Evolutionary conservation across 257 asterid species (phyloP), one percentile per base, ranked within the genome.

Genomic region (Rubia yunnanensis): DNA sequence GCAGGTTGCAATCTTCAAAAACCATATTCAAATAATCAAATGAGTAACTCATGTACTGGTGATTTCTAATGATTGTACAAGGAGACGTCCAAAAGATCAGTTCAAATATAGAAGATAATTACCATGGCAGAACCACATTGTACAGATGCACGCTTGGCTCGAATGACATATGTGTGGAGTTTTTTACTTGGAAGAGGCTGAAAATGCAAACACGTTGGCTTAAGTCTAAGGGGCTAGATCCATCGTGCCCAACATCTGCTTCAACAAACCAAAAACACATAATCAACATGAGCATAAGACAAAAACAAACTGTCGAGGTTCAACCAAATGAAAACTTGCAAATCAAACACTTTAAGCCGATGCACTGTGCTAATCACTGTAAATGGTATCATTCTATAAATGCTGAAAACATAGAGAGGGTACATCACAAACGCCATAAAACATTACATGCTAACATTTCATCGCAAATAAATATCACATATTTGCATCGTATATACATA

Each of bases 61-160:
- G 35, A 63, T 28, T 6, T 10, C 22, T 55, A 31, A 9, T 6
- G 55, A 38, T 32, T n/a, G 20, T 0, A 5, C 57, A 58, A 1
- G 34, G n/a, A n/a, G n/a, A n/a, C n/a, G n/a, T n/a, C n/a, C n/a
- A n/a, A n/a, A n/a, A n/a, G n/a, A n/a, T n/a, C n/a, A n/a, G n/a
- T n/a, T n/a, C n/a, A n/a, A n/a, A n/a, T n/a, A n/a, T n/a, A n/a
- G n/a, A n/a, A n/a, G n/a, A n/a, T n/a, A n/a, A 69, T 78, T 86
- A 88, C 95, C 95, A 84, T 74, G 67, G 90, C 78, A 74, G 88
- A 82, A 72, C 81, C 67, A 76, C 90, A 84, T 65, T 80, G 79
- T 23, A 82, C 24, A 27, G 88, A 80, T 63, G 82, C 60, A 66
- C 50, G 81, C 60, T 74, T 76, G 68, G 30, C 69, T 49, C 68